phyloP scores from a whole-genome alignment of 805 yeast genomes.

The Candida incommunis region DNA sequence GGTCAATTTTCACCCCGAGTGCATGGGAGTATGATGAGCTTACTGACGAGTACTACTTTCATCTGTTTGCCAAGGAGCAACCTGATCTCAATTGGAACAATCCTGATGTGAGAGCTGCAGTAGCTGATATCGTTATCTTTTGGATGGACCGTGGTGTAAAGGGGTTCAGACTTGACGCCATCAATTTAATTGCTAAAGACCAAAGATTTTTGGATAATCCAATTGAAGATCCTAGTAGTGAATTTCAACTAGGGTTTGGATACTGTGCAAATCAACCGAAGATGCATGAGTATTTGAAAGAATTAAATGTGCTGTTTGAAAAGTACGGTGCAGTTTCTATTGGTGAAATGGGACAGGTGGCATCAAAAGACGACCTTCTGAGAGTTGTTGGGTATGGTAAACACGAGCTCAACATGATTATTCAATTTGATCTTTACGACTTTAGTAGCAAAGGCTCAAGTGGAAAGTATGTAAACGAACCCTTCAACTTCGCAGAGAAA shows the following conservation, averaged over 20 bases:
- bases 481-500: not conserved
- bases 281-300: conserved; percentile 44
- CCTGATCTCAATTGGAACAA: conserved; percentile 54
- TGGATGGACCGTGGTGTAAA: conserved; percentile 45
- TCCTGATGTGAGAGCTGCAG: conserved; percentile 6
- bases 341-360: conserved; percentile 37
- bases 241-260: conserved; percentile 26
- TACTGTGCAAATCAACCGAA: conserved; percentile 35
- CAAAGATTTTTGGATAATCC: conserved; percentile 36
- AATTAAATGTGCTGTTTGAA: conserved; percentile 29
- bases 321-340: conserved; percentile 42
- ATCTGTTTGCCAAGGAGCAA: conserved; percentile 37
- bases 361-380: conserved; percentile 24
- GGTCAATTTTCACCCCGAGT: conserved; percentile 35
- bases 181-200: conserved; percentile 37
- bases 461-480: too few relatives aligned
- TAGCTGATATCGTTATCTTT: conserved; percentile 28
- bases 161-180: conserved; percentile 46
- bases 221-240: conserved; percentile 26
- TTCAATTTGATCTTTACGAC: conserved; percentile 21
- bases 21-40: conserved; percentile 44
- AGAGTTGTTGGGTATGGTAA: conserved; percentile 6
- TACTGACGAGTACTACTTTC: conserved; percentile 41
- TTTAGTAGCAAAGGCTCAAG: not conserved
- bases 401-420: conserved; percentile 26